Evolutionary conservation across 805 yeast genomes (phyloP), one percentile per base, ranked within the genome.

Genomic region (Pichia cephalocereana): DNA sequence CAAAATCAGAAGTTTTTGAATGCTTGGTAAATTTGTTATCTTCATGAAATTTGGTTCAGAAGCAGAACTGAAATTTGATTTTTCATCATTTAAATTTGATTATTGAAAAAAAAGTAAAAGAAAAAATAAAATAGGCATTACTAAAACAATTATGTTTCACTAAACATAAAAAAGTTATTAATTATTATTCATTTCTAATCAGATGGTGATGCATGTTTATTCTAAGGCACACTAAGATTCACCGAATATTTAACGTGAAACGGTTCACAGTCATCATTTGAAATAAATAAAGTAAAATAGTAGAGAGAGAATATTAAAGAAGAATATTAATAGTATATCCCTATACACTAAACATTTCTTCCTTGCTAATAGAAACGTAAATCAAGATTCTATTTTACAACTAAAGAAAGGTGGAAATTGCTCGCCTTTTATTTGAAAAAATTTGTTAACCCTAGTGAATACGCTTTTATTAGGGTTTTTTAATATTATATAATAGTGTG

Each of bases 131-230:
- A 19, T 3, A 19, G 23, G 3, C 26, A 23, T 6, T 23, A 23
- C 26, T 10, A 37, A 37, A 10, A 10, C 37, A 10, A 34, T 14
- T 14, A 34, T 41, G 40, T 46, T 45, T 40, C 40, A 38, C 51
- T 45, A 40, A 45, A 47, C 34, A 44, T 36, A 34, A 34, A 10
- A 30, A 11, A 30, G 6, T 11, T 30, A 11, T 11, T 11, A 34
- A 4, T 34, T 34, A 34, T 12, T 34, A 34, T 12, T 34, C n/a
- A 40, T 31, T 37, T 38, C 17, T 44, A 55, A 62, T 86, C 96
- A 87, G 96, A 84, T 87, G 96, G 96, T 87, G 95, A 87, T 87
- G 96, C 96, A 87, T 87, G 96, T 79, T 69, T 56, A 77, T 82
- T 86, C 85, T 70, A 69, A 84, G 93, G 82, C 81, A 93, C 86